Base-by-base conservation (phyloP, 257 asterid genomes). In the Gentiana dahurica region DNA sequence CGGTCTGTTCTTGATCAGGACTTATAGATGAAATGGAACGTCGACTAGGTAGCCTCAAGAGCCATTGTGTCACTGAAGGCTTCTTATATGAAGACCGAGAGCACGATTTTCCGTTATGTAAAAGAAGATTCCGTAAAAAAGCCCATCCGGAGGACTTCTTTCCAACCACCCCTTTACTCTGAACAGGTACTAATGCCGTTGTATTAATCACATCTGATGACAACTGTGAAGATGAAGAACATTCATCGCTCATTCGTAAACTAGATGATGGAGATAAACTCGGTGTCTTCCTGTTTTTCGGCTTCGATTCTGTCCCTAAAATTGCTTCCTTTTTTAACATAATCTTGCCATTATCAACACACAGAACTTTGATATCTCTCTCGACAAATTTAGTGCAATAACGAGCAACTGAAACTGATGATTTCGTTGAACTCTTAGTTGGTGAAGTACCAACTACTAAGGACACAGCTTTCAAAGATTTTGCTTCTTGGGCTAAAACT, bases 331-430 rank as follows among this genome's bases (percentile, higher is more conserved):
- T 80, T 61, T 61, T 77, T 57, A 77, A 84, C 55, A 84, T 66
- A 39, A 84, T 70, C 82, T 82, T 90, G 32, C 96, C 96, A 63
- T 79, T 85, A 67, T 77, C 79, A 63, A 85, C 87, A 58, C 92
- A 84, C 57, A 76, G 32, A 60, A 90, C 80, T 33, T 91, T 74
- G 50, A 80, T 58, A 69, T 67, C 63, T 65, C 70, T 78, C 34
- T 55, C 69, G 36, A 86, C 81, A 72, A 71, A 77, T 70, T 76
- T 81, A 54, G 95, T 87, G 65, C 95, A 90, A 57, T 81, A 81
- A 75, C 82, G 84, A 50, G 98, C 94, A 58, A 90, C 75, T 35
- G 94, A 76, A 62, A 73, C 77, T 67, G 85, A 72, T 8, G 96
- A 84, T 46, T 81, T 74, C 36, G 87, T 69, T 60, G 80, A 66